Percentiles rank a stretch among this genome's conserved stretches.
Evolutionary conservation across 306 rosid species (phyloP).

Genomic region (Fragaria vesca): DNA sequence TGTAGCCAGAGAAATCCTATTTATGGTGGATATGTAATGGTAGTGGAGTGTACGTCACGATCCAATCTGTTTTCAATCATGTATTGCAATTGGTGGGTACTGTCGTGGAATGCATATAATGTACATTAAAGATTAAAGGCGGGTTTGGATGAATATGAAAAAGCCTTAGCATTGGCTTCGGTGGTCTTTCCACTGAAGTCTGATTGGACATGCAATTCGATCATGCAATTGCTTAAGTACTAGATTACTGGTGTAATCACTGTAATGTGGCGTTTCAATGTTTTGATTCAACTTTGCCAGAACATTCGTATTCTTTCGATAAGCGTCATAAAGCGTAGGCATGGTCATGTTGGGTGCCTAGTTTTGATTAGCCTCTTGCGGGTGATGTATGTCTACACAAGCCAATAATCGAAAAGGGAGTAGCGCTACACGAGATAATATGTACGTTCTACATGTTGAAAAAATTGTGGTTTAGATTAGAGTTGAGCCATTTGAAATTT

Average conservation of each 20-base stretch:
- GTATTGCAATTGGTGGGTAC: constrained; percentile 19
- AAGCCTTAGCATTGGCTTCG: constrained; percentile 1
- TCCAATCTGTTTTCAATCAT: constrained; percentile 20
- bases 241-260: not conserved
- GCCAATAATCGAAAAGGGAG: not conserved
- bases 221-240: not conserved
- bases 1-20: not conserved
- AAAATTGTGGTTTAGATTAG: no score
- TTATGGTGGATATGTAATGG: not conserved
- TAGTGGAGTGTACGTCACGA: constrained; percentile 24
- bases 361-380: not conserved
- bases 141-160: constrained; percentile 25
- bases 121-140: constrained; percentile 37
- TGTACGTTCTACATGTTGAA: no score
- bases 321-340: not conserved
- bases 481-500: no score
- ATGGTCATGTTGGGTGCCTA: not conserved
- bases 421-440: no score
- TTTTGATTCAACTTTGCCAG: not conserved
- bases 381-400: not conserved
- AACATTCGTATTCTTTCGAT: not conserved
- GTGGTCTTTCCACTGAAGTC: constrained; percentile 19
- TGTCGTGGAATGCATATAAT: constrained; percentile 42
- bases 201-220: not conserved
- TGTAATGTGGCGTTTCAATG: not conserved